Conservation (phyloP, 352 stramenopile genomes). For the Globisporangium irregulare region DNA sequence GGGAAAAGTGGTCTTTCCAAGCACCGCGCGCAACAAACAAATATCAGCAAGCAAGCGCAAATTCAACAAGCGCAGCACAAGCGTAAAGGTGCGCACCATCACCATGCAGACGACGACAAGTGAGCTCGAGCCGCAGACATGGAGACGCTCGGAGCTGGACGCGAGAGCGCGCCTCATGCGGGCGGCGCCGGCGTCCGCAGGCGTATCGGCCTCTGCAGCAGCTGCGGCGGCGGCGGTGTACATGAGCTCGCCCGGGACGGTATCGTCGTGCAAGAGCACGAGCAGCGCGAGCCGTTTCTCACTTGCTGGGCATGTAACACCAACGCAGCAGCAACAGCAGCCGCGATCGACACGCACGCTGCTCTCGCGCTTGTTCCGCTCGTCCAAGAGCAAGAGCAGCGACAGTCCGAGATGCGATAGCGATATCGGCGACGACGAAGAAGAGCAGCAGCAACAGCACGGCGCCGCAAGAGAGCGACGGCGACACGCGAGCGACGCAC, state of each 20-base stretch:
- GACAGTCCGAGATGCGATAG: constrained; percentile 3
- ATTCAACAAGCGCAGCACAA: not conserved
- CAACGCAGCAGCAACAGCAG: constrained; percentile 8
- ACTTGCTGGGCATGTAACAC: not conserved
- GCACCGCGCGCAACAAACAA: not conserved
- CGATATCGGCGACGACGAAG: not conserved
- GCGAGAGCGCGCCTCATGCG: constrained; percentile 7
- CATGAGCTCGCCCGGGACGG: not conserved
- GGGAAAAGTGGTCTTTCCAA: not conserved
- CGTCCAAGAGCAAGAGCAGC: constrained; percentile 14
- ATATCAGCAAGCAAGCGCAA: not conserved
- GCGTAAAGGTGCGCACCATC: not conserved
- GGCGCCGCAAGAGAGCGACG: not conserved
- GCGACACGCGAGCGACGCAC: not conserved
- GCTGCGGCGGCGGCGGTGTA: not conserved
- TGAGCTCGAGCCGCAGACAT: not conserved
- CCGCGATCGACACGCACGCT: constrained; percentile 17
- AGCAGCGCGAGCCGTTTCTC: not conserved
- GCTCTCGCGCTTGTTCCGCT: constrained; percentile 27
- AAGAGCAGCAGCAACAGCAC: not conserved
- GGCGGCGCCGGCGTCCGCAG: constrained; percentile 8
- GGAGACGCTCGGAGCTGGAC: constrained; percentile 12
- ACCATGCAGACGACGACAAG: not conserved
- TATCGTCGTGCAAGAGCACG: constrained; percentile 7
- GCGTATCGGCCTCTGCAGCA: not conserved